Base-by-base conservation (phyloP, 495 filamentous ascomycete species). In the Paragyromitra xinjiangensis region DNA sequence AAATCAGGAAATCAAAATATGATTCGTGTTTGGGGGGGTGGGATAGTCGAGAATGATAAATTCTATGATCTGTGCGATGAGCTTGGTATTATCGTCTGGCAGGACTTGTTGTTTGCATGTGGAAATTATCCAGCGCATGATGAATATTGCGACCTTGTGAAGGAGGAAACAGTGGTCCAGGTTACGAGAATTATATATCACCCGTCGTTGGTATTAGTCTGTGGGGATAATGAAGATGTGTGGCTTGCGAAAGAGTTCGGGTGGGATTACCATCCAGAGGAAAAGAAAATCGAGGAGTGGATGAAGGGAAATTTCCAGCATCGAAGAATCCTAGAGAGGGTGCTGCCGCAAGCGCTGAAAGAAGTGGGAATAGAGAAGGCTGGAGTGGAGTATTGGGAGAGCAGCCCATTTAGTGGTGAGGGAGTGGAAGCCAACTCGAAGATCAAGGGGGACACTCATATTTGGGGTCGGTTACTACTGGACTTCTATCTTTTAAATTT, bases 221-320 rank as follows among this genome's bases (percentile, higher is more conserved):
- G 91, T 24, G 94, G 94, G n/a, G 97, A 97, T 84, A 97, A 97
- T 81, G 94, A 97, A 19, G 94, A 98, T 48, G 34, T 78, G 51
- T 75, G 75, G 70, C 40, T 75, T 26, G 37, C 75, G 16, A 39
- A 48, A 6, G 7, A 61, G 55, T 68, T 61, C 9, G 70, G 75
- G 29, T 78, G 75, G 84, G 93, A 97, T 81, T 97, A 97, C 82
- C 91, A 96, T 82, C 92, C 93, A 48, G 90, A 90, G 70, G 94
- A 97, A 79, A 86, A 86, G 78, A 89, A 82, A 80, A 87, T 89
- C 9, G 53, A 68, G 11, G 87, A 87, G 8, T 89, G 75, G 70
- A 88, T 83, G 85, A 88, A 81, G 81, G 88, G 72, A 19, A 75
- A 75, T 42, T 78, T 78, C 8, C 75, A 78, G 51, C 69, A 78